Evolutionary conservation across 2,329 filamentous ascomycete genomes (phyloP), one percentile per base, ranked within the genome.

Genomic region (Cordyceps sp.): DNA sequence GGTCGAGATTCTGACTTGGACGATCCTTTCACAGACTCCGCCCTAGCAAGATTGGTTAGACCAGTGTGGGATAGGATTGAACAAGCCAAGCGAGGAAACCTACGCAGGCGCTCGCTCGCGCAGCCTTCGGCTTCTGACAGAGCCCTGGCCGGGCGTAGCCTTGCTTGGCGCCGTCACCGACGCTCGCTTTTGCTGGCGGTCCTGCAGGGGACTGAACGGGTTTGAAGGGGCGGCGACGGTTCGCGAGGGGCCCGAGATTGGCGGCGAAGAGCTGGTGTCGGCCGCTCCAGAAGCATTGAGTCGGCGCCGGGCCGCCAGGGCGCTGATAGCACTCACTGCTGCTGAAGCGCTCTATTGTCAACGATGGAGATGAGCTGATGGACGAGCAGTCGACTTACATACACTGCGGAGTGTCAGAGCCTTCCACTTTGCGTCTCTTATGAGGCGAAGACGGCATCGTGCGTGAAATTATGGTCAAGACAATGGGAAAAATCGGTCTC

Each of bases 321-420:
- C 53, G 37, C 51, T 55, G n/a, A 56, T 39, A n/a, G 54, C 53
- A 26, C 49, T 55, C 35, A 48, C 44, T 3, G 46, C 40, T 34
- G 39, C 41, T 39, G 19, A 18, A 25, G 17, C 6, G 13, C 10
- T 23, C 22, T 13, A 23, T 23, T 9, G 13, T 9, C 22, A 13
- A 13, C 10, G 22, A 10, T 23, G 10, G 10, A 17, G 16, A n/a
- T n/a, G 10, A 31, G 26, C 8, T 13, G 15, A 25, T 13, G 29
- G 15, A 26, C 10, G 19, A 26, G 17, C n/a, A 13, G 20, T 5
- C 15, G 14, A 18, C 5, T 14, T 16, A 33, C 51, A 44, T 39
- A 57, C 53, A 41, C 33, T 48, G 45, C 27, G 49, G 41, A 6
- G 44, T 37, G 29, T 41, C 43, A 29, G 42, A 35, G 12, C 42